Percentiles rank a stretch among this genome's conserved stretches.
These are phyloP conservation scores for Betula pendula DNA, from an alignment of 306 rosid genomes.

Conservation along the genomic window DNA sequence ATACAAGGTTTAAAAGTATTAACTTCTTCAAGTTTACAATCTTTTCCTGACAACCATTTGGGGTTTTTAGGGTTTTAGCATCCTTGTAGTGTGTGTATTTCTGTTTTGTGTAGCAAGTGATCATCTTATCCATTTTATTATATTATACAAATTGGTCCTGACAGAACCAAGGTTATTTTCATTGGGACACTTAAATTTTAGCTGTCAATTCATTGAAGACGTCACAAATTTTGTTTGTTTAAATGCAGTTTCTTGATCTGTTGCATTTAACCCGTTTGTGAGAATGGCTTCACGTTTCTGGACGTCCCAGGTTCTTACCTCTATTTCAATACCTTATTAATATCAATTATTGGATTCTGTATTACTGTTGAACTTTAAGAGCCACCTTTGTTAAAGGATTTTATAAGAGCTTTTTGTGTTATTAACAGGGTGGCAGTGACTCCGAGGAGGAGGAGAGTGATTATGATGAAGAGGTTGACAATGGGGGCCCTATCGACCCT, in stretches of 20 bases:
- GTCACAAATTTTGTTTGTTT: background rate
- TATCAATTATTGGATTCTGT: background rate
- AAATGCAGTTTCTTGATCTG: background rate
- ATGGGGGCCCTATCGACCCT: conserved; percentile 38
- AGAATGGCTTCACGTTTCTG: conserved; percentile 46
- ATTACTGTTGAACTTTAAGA: background rate
- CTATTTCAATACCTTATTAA: background rate
- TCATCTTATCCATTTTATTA: background rate
- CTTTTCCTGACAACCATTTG: background rate
- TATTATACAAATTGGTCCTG: background rate
- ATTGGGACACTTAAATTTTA: background rate
- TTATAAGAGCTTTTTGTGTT: background rate
- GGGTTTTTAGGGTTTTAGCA: background rate
- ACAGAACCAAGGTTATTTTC: background rate
- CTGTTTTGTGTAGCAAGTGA: background rate
- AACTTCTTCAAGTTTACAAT: background rate
- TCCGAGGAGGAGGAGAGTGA: conserved; percentile 80
- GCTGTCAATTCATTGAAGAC: background rate
- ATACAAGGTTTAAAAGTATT: background rate
- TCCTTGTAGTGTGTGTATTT: background rate
- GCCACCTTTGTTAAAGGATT: background rate
- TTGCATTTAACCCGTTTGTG: background rate
- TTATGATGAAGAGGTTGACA: conserved; percentile 49
- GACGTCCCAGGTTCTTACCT: background rate
- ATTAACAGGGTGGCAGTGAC: conserved; percentile 66